Evolutionary conservation across 116 monocot species (phyloP).

Genomic region (Papilionanthe hybrid): DNA sequence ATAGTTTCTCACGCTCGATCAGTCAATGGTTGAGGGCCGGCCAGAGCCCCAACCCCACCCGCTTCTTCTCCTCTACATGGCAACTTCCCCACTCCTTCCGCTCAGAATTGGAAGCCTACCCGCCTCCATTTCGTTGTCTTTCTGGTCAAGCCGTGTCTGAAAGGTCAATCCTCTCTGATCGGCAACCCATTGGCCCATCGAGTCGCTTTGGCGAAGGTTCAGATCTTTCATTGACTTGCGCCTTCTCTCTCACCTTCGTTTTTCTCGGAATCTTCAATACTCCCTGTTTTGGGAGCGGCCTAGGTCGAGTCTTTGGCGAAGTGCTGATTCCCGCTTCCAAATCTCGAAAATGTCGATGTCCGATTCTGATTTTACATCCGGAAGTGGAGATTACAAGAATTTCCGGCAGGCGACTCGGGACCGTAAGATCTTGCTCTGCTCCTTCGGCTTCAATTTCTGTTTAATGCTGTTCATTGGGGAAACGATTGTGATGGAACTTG

Average conservation of each 20-base stretch:
- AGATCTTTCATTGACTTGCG: not conserved
- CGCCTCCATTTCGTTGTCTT: not conserved
- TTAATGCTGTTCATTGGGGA: not conserved
- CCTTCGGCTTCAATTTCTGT: not conserved
- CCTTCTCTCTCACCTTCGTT: not conserved
- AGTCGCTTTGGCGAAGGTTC: not conserved
- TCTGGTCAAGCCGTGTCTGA: constrained; percentile 3
- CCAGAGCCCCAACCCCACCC: not conserved
- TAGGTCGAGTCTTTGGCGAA: not conserved
- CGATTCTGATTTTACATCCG: constrained; percentile 13
- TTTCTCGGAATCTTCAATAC: not conserved
- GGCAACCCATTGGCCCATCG: not conserved
- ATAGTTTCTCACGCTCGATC: not conserved
- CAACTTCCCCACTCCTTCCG: not conserved
- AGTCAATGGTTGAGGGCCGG: not conserved
- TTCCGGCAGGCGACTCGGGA: constrained; percentile 29
- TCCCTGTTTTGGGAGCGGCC: not conserved
- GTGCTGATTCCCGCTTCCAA: not conserved
- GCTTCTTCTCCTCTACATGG: not conserved
- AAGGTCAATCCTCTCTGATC: constrained; percentile 3
- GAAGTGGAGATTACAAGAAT: constrained; percentile 21
- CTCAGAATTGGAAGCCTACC: not conserved
- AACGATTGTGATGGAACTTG: not conserved
- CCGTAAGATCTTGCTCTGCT: constrained; percentile 8
- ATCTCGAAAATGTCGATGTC: constrained; percentile 18